Base-by-base conservation (phyloP, 768 basidiomycete species). In the Termitomyces sp. region DNA sequence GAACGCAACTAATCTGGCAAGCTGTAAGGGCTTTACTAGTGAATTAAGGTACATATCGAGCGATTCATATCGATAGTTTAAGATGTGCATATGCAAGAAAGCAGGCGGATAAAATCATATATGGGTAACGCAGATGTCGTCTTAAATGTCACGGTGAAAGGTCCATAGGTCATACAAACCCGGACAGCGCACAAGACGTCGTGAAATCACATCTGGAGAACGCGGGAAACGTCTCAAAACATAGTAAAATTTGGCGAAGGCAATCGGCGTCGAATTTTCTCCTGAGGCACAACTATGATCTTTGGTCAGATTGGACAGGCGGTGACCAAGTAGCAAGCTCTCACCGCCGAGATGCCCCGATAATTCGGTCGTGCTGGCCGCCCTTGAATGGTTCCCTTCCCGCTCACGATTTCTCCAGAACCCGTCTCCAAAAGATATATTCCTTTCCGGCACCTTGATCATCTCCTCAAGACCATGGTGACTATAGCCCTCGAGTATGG, bases 401-500 rank as follows among this genome's bases (percentile, higher is more conserved):
- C 46, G 42, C 18, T 68, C 68, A n/a, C 67, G 67, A 26, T 66
- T 68, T 60, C 66, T 68, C 69, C 72, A 72, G 50, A 74, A 74
- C 24, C 68, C 68, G 22, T 73, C 70, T 48, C 67, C 66, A 52
- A 74, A 72, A 48, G 70, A 67, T 46, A 65, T 63, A 39, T 72
- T 67, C 50, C 68, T 69, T 39, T 65, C 64, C n/a, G 68, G 60
- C 16, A 59, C 65, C 49, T 67, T 68, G 32, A 59, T 67, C 18
- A 69, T 62, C 26, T 50, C 45, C 33, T 53, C 27, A 39, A 56
- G 45, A 30, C 37, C 47, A 27, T 26, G 22, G 20, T 55, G 43
- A 4, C 67, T 64, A 52, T 72, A 67, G 20, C 68, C 70, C 56
- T 73, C 69, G 56, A 75, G 62, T 48, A 76, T 72, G 39, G 67